Conservation (phyloP, 495 filamentous ascomycete genomes). For the Letharia lupina region DNA sequence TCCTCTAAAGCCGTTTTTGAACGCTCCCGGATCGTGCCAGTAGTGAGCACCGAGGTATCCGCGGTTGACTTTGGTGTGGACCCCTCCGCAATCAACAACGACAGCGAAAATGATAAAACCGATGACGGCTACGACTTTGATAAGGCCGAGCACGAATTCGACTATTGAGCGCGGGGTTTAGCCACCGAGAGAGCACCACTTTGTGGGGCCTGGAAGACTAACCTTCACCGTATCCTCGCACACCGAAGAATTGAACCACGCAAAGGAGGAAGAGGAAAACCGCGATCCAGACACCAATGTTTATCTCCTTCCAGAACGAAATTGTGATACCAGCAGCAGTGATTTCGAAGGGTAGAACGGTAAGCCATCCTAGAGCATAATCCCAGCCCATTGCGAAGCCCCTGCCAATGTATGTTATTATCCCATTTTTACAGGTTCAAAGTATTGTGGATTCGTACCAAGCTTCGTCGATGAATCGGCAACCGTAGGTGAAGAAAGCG, state of each 20-base stretch:
- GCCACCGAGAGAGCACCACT: background rate
- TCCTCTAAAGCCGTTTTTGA: conserved; percentile 61
- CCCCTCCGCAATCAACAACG: conserved; percentile 61
- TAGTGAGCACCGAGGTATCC: conserved; percentile 53
- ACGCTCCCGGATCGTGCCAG: conserved; percentile 64
- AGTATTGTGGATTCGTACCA: conserved; percentile 32
- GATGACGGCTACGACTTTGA: conserved; percentile 51
- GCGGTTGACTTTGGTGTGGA: conserved; percentile 36
- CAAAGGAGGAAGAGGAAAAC: conserved; percentile 46
- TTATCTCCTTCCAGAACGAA: conserved; percentile 59
- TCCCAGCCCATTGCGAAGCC: conserved; percentile 54
- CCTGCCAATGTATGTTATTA: conserved; percentile 24
- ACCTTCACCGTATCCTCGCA: conserved; percentile 66
- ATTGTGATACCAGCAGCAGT: conserved; percentile 73
- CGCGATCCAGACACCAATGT: conserved; percentile 54
- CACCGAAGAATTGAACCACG: conserved; percentile 45
- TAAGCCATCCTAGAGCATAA: conserved; percentile 64
- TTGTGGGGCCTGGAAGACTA: conserved; percentile 27
- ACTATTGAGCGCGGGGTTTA: conserved; percentile 20
- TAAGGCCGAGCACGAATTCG: conserved; percentile 38
- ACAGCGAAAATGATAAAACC: conserved; percentile 67
- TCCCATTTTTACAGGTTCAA: background rate
- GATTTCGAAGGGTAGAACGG: conserved; percentile 51
- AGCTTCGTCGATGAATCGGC: conserved; percentile 49
- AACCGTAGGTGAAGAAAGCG: conserved; percentile 49